These are phyloP conservation scores for Aethionema arabicum DNA, from an alignment of 345 rosid genomes.

Conservation along the genomic window DNA sequence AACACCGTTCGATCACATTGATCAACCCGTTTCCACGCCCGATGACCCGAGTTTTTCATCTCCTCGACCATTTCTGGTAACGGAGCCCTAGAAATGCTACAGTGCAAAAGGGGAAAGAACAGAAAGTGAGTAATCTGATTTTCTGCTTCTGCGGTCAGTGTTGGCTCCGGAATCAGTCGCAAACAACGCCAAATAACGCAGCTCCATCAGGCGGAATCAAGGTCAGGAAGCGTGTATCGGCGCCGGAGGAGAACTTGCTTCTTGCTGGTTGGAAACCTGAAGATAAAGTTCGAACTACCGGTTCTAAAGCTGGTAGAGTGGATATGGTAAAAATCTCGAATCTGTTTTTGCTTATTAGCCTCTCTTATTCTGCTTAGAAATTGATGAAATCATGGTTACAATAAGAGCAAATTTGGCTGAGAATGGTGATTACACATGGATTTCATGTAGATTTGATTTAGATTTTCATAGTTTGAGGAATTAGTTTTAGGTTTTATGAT, in stretches of 20 bases:
- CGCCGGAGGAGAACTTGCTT: slow-evolving; percentile 41
- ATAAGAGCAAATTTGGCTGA: not conserved
- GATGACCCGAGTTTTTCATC: slow-evolving; percentile 36
- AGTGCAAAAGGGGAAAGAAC: not conserved
- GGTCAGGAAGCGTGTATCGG: slow-evolving; percentile 30
- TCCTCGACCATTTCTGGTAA: slow-evolving; percentile 21
- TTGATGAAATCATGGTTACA: not conserved
- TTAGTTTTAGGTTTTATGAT: not conserved
- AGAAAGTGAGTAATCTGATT: not conserved
- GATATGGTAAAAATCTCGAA: slow-evolving; percentile 57
- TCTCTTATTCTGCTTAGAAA: not conserved
- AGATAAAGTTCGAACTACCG: slow-evolving; percentile 59
- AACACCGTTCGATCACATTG: not conserved
- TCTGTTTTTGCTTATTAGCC: slow-evolving; percentile 12
- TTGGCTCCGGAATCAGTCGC: slow-evolving; percentile 9
- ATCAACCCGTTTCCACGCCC: slow-evolving; percentile 4
- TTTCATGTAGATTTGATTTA: not conserved
- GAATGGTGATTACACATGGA: not conserved
- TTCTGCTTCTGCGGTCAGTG: not conserved
- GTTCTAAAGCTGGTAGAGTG: slow-evolving; percentile 62
- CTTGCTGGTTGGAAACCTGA: slow-evolving; percentile 76
- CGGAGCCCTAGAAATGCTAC: slow-evolving; percentile 21
- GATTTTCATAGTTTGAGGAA: not conserved
- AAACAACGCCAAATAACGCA: slow-evolving; percentile 21
- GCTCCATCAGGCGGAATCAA: slow-evolving; percentile 13